Evolutionary conservation across 2,329 filamentous ascomycete species (phyloP).

Genomic region (Calonectria henricotiae): DNA sequence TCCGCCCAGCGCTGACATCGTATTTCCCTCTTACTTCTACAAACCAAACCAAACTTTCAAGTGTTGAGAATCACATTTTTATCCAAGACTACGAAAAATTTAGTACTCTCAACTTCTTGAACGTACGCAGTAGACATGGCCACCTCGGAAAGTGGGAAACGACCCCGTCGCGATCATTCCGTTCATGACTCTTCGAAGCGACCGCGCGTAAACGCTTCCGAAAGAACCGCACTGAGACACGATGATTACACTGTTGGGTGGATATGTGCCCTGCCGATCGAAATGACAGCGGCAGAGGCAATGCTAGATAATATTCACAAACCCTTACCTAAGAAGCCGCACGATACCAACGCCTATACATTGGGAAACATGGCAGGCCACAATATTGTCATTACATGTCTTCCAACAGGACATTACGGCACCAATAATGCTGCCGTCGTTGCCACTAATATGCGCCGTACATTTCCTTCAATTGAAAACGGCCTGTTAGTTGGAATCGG

Average conservation of each 20-base stretch:
- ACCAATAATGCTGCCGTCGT: neutral
- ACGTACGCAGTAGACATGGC: neutral
- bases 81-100: accelerated
- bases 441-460: neutral
- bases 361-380: neutral
- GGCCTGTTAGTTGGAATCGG: neutral
- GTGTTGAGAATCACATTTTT: too few species aligned
- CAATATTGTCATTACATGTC: neutral
- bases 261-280: slow-evolving; percentile 5
- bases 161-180: neutral
- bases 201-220: neutral
- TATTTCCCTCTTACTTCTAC: neutral
- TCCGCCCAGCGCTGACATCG: neutral
- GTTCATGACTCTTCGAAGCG: neutral
- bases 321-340: neutral
- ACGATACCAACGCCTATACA: neutral
- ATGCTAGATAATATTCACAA: neutral
- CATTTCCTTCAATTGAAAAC: neutral
- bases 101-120: neutral
- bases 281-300: neutral
- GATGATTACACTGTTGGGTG: neutral
- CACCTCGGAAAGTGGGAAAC: neutral
- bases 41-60: neutral
- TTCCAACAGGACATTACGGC: neutral
- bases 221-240: neutral